phyloP scores from a whole-genome alignment of 352 stramenopile species.

The Globisporangium cystogenes region DNA sequence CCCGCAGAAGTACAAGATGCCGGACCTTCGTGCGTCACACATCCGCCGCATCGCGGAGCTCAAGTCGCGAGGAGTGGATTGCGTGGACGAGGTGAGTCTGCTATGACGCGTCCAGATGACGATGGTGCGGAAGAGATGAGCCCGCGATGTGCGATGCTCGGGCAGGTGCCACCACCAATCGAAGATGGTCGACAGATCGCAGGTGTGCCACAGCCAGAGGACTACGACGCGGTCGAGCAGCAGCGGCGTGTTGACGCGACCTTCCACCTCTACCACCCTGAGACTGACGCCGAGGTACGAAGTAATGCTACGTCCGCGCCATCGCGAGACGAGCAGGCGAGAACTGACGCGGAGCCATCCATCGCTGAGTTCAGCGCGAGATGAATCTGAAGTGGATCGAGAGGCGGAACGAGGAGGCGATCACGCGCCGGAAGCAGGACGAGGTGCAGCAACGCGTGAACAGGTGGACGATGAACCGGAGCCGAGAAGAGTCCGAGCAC shows the following conservation, averaged over 20 bases:
- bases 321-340: not conserved
- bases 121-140: not conserved
- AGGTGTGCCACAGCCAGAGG: conserved; percentile 10
- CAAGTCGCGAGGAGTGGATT: conserved; percentile 26
- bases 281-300: conserved; percentile 58
- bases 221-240: conserved; percentile 16
- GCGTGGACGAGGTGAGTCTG: conserved; percentile 19
- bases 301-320: not conserved
- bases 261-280: conserved; percentile 50
- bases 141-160: not conserved
- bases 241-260: conserved; percentile 36
- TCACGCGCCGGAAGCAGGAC: conserved; percentile 29
- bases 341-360: not conserved
- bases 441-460: conserved; percentile 45
- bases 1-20: conserved; percentile 47
- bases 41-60: conserved; percentile 65
- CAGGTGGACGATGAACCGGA: conserved; percentile 54
- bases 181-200: not conserved
- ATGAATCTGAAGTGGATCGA: conserved; percentile 72
- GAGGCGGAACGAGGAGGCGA: conserved; percentile 39
- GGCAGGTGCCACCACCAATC: conserved; percentile 4
- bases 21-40: conserved; percentile 54
- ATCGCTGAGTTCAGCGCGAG: conserved; percentile 30
- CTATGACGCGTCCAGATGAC: not conserved
- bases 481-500: conserved; percentile 64